Evolutionary conservation across 371 early-diverging fungal species (phyloP).

Genomic region (Mortierella sp.): DNA sequence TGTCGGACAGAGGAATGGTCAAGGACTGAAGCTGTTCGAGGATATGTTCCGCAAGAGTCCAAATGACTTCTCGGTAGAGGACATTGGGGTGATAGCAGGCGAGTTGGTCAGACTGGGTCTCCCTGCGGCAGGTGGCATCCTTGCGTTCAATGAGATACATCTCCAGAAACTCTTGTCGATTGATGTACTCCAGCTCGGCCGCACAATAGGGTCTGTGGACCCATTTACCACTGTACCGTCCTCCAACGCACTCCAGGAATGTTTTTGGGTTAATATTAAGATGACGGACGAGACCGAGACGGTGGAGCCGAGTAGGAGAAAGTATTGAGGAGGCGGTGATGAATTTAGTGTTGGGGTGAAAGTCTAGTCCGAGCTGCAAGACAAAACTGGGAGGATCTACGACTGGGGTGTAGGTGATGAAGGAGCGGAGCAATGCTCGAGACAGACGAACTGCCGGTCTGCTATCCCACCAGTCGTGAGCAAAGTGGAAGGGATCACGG

Average conservation of each 20-base stretch:
- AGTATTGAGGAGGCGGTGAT: neutral
- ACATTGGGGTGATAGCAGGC: neutral
- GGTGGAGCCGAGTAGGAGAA: neutral
- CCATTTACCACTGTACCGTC: neutral
- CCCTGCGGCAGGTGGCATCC: neutral
- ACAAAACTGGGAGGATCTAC: neutral
- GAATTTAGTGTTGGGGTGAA: neutral
- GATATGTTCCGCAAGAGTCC: neutral
- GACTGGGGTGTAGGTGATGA: neutral
- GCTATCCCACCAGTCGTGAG: neutral
- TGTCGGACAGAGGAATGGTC: neutral
- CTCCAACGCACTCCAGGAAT: neutral
- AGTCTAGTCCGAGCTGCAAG: neutral
- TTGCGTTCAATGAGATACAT: neutral
- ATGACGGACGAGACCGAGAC: neutral
- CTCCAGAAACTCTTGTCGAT: neutral
- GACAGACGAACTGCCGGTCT: neutral
- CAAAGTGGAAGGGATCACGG: neutral
- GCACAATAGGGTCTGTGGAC: too few relatives aligned
- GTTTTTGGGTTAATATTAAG: neutral
- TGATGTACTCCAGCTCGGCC: neutral
- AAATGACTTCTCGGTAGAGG: neutral
- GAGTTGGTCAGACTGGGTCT: neutral
- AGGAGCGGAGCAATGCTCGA: neutral
- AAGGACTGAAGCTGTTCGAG: neutral